Percentiles rank a stretch among this genome's conserved stretches.
Evolutionary conservation across 1,284 basidiomycete genomes (phyloP).

Genomic region (Phellinidium pouzarii): DNA sequence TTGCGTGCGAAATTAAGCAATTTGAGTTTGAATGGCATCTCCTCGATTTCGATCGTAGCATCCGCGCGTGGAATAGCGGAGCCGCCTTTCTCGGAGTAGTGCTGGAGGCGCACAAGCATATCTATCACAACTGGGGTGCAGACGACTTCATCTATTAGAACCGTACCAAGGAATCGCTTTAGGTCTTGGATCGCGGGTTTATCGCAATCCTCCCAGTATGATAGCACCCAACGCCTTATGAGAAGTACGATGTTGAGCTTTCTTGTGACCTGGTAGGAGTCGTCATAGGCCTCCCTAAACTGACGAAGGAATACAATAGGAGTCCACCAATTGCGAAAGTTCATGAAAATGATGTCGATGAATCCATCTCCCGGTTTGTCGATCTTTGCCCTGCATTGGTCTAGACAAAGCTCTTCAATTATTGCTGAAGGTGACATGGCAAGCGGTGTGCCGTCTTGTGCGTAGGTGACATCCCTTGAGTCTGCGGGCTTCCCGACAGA

Average conservation of each 20-base stretch:
- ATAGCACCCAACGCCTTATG: conserved; percentile 1
- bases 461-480: conserved; percentile 5
- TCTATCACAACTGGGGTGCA: not conserved
- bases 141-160: not conserved
- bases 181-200: not conserved
- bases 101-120: not conserved
- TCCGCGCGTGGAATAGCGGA: not conserved
- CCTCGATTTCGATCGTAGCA: not conserved
- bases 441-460: conserved; percentile 1
- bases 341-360: conserved; percentile 6
- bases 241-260: conserved; percentile 7
- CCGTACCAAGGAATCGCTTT: conserved; percentile 3
- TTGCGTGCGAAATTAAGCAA: conserved; percentile 4
- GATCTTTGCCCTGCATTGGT: not conserved
- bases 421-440: conserved; percentile 11
- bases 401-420: not conserved
- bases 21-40: conserved; percentile 1
- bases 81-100: not conserved
- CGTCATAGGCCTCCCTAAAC: conserved; percentile 3
- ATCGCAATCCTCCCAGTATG: conserved; percentile 7
- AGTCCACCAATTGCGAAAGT: conserved; percentile 9
- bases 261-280: not conserved
- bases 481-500: not conserved
- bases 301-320: conserved; percentile 3
- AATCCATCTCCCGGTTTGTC: not conserved